Evolutionary conservation across 2,329 filamentous ascomycete genomes (phyloP), one percentile per base, ranked within the genome.

Genomic region (Trichoderma polysporum): DNA sequence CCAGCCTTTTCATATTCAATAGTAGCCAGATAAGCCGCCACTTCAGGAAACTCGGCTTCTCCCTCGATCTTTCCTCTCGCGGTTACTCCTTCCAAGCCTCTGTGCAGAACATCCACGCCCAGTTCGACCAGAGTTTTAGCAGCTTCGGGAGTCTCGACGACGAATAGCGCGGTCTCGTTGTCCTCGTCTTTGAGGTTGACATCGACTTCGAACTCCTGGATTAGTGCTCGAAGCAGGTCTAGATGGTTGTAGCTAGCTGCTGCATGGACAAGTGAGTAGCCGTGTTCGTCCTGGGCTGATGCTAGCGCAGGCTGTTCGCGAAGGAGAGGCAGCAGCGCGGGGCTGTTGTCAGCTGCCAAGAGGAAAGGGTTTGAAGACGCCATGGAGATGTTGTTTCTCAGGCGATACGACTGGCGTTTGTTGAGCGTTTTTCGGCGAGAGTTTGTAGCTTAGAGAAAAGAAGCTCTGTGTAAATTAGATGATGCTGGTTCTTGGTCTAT

Each of bases 251-350:
- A 99, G 72, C 94, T 97, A 19, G 92, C 90, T 17, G 94, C 93
- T 61, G 95, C 95, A 79, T 99, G 95, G 57, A 98, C 83, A 29
- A 98, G 88, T 54, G 93, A 97, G 82, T 99, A 99, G 74, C 95
- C 95, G 75, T 97, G 91, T 68, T 91, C 88, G 78, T 99, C 95
- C 80, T 97, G 92, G 61, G 85, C 81, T 2, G 89, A 86, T 63
- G 95, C 94, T 62, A 97, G 83, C n/a, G 86, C 80, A 37, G 93
- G 92, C 71, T 93, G 86, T 69, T 88, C 82, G 70, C 87, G 86
- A 61, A 99, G 88, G 71, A 94, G 87, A 67, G 88, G 83, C 69
- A 97, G 83, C 64, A 99, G 87, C 52, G 86, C 84, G 49, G 87
- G 81, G 60, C 90, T 91, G 74, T 93, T 90, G 77, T 97, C 94